Evolutionary conservation across 345 rosid species (phyloP).

Genomic region (Lepidium sativum): DNA sequence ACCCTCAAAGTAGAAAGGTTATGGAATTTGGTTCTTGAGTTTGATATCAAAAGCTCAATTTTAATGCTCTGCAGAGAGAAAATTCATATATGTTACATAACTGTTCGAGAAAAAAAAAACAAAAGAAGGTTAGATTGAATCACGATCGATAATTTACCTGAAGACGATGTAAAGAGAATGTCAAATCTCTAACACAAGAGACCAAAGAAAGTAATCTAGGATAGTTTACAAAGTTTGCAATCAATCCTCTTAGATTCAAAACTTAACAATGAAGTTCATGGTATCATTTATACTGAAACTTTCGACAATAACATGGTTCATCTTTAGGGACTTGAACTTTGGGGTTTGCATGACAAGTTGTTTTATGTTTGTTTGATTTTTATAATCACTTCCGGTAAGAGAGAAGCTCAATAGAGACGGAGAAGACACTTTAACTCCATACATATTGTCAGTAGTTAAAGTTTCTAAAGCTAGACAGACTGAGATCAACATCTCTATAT

Average conservation of each 20-base stretch:
- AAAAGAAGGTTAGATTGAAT: neutral
- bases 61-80: neutral
- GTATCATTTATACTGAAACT: neutral
- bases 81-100: neutral
- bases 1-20: neutral
- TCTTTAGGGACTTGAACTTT: neutral
- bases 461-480: neutral
- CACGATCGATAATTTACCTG: neutral
- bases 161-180: neutral
- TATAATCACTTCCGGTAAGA: neutral
- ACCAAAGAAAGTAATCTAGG: neutral
- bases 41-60: neutral
- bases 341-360: neutral
- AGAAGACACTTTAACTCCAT: neutral
- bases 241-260: neutral
- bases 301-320: neutral
- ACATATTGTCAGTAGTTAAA: neutral
- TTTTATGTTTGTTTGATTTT: neutral
- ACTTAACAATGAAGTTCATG: neutral
- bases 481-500: constrained; percentile 3
- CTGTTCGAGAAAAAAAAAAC: neutral
- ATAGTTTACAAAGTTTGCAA: no score
- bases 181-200: constrained; percentile 4
- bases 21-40: neutral
- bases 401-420: neutral